Base-by-base conservation (phyloP, 768 basidiomycete species). In the Chlorophyllum brunneum region DNA sequence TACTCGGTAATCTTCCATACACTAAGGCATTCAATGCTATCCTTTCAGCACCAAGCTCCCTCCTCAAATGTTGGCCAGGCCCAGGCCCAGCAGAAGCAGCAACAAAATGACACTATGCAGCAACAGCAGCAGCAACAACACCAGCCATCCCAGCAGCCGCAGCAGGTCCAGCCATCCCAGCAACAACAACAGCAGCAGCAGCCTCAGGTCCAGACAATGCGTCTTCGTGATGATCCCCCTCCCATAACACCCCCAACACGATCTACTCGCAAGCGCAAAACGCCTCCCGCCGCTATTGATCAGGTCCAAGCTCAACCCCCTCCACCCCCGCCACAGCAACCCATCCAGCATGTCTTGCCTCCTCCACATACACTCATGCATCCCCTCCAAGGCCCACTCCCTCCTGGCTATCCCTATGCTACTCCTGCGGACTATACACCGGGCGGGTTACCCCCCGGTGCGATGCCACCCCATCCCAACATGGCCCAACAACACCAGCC, bases 191-290 rank as follows among this genome's bases (percentile, higher is more conserved):
- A n/a, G 26, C 53, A 54, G 39, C 55, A 56, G 30, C 51, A 23
- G 18, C 26, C 50, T 16, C 56, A 56, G 24, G 46, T 46, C n/a
- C 57, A 65, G 26, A 65, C 74, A 18, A 80, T 83, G 79, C 80
- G 84, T 60, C 75, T 87, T 34, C 78, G 81, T 61, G 84, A 86
- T 38, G 83, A 85, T 45, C 76, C 67, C 48, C 73, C 70, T 40
- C 70, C 69, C 56, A 71, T 74, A 65, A 70, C 68, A 37, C 72
- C 76, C 34, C 66, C 77, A 11, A 54, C 73, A 42, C 76, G 80
- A 40, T 54, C 69, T 9, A 63, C 73, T 27, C 77, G 86, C 53
- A 90, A 90, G 64, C 80, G 88, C 60, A 90, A 90, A 66, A 62
- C 86, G 0, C 85, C 86, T 6, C 77, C 86, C 2, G 62, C 71